Conservation (phyloP, 257 asterid genomes). For the Ocimum tenuiflorum region DNA sequence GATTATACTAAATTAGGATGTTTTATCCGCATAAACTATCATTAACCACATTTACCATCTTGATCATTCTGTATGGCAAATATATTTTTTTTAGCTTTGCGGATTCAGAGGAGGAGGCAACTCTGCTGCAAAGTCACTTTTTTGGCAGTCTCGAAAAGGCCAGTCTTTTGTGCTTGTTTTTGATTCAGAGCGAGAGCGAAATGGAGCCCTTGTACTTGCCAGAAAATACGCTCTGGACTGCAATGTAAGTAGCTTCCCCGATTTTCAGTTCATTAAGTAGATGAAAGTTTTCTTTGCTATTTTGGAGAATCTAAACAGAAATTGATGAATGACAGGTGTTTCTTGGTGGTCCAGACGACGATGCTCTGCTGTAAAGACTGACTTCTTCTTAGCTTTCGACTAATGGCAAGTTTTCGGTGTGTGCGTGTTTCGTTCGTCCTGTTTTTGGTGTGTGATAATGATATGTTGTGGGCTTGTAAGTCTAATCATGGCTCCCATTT, state of each 20-base stretch:
- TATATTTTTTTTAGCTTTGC: conserved; percentile 47
- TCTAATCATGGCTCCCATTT: conserved; percentile 28
- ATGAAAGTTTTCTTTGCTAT: not conserved
- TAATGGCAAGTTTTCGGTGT: conserved; percentile 31
- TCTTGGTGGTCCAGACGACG: conserved; percentile 97
- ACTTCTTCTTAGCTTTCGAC: conserved; percentile 27
- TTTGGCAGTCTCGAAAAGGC: conserved; percentile 90
- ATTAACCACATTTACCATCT: too few species aligned
- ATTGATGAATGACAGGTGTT: conserved; percentile 42
- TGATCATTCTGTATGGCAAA: not conserved
- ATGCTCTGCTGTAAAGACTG: conserved; percentile 68
- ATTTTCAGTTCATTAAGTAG: not conserved
- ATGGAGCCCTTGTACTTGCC: conserved; percentile 67
- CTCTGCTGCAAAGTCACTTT: conserved; percentile 83
- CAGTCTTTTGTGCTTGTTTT: conserved; percentile 80
- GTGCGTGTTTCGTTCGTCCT: conserved; percentile 20
- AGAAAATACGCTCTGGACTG: conserved; percentile 79
- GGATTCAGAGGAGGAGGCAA: conserved; percentile 99
- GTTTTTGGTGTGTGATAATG: conserved; percentile 23
- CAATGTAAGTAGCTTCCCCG: conserved; percentile 53
- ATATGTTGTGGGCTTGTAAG: conserved; percentile 21
- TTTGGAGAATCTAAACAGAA: not conserved
- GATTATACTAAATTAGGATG: not conserved
- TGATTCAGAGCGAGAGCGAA: conserved; percentile 78
- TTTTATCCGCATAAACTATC: too few species aligned